Evolutionary conservation across 2,329 filamentous ascomycete species (phyloP).

Genomic region (Cadophora sp.): DNA sequence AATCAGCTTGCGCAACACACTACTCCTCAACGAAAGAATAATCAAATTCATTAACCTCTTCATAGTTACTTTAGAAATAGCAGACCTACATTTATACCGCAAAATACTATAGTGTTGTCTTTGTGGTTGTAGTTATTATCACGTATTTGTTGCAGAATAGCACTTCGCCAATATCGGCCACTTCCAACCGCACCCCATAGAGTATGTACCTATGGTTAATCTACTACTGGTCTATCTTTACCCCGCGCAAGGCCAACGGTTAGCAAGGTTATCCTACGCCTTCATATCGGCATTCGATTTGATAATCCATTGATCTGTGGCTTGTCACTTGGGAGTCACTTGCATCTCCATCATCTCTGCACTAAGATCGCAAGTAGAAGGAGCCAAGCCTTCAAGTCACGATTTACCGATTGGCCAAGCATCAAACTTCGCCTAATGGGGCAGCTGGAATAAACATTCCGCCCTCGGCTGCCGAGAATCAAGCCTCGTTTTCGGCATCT

Average conservation of each 20-base stretch:
- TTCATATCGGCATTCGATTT: not conserved
- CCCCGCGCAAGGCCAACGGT: constrained; percentile 4
- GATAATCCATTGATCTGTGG: not conserved
- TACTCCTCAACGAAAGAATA: too few species aligned
- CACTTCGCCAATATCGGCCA: too few species aligned
- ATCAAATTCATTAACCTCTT: too few species aligned
- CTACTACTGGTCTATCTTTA: not conserved
- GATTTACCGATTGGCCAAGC: constrained; percentile 6
- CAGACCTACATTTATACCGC: too few species aligned
- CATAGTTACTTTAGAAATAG: too few species aligned
- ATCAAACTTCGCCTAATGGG: not conserved
- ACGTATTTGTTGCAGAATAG: too few species aligned
- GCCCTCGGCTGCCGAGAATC: constrained; percentile 14
- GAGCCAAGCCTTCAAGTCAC: constrained; percentile 2
- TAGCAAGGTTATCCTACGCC: not conserved
- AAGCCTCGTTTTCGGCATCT: constrained; percentile 13
- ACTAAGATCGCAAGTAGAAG: constrained; percentile 4
- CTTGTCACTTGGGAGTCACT: not conserved
- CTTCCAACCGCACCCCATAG: too few species aligned
- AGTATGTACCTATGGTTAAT: too few species aligned
- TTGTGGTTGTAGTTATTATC: too few species aligned
- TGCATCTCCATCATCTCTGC: not conserved
- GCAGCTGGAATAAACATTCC: constrained; percentile 15
- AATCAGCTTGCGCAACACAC: too few species aligned
- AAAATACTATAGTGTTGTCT: too few species aligned